A percentile compares a stretch with the other conserved stretches of the same genome.
Conservation (phyloP, 768 basidiomycete species). For the Auricularia heimuer region DNA sequence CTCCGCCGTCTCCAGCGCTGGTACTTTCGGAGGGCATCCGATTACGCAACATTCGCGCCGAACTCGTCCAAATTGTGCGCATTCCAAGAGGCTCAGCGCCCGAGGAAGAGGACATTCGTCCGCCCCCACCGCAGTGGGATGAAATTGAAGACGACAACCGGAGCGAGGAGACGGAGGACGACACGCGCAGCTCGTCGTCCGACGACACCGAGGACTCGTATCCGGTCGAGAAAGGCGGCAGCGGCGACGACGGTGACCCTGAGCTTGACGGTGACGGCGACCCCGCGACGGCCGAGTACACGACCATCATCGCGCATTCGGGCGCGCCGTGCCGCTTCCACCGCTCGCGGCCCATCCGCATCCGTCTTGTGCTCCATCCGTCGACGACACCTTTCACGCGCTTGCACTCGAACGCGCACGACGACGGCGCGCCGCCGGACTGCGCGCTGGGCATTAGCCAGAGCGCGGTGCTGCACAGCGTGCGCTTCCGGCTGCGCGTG, state of each 20-base stretch:
- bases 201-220: neutral
- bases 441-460: conserved; percentile 67
- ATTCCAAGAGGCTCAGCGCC: conserved; percentile 1
- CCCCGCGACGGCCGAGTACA: conserved; percentile 23
- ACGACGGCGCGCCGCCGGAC: conserved; percentile 36
- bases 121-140: conserved; percentile 1
- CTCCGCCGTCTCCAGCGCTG: conserved; percentile 57
- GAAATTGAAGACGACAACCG: neutral
- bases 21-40: conserved; percentile 62
- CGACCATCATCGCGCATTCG: conserved; percentile 62
- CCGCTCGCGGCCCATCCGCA: conserved; percentile 55
- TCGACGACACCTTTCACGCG: conserved; percentile 33
- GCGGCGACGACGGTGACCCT: conserved; percentile 26
- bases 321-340: conserved; percentile 92
- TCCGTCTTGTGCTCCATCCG: conserved; percentile 69
- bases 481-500: conserved; percentile 67
- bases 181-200: conserved; percentile 4
- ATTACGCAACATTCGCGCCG: conserved; percentile 70
- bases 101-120: neutral
- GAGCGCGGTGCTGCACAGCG: conserved; percentile 70
- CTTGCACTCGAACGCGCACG: conserved; percentile 29
- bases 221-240: conserved; percentile 11
- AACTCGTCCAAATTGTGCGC: conserved; percentile 51
- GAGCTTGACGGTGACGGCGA: conserved; percentile 25
- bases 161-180: neutral